phyloP scores from a whole-genome alignment of 345 rosid species.

The Boechera retrofracta region DNA sequence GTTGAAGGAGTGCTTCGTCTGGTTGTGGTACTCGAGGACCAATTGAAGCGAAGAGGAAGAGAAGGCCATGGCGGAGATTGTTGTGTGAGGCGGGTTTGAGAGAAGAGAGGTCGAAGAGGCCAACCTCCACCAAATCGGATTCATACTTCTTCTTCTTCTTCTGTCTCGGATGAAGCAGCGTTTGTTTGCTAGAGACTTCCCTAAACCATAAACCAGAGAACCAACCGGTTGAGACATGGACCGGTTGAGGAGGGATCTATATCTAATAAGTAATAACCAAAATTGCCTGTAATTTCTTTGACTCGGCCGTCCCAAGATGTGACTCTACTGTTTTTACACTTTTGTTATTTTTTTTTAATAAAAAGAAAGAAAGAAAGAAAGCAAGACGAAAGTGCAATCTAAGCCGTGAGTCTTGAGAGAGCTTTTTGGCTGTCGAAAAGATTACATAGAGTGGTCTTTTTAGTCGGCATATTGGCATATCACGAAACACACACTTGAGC shows the following conservation, averaged over 20 bases:
- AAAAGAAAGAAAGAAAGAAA: too few species aligned
- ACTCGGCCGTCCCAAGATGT: too few species aligned
- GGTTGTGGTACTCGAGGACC: constrained; percentile 68
- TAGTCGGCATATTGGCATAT: not conserved
- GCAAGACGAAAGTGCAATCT: not conserved
- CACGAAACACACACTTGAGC: not conserved
- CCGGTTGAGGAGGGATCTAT: too few species aligned
- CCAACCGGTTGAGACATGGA: not conserved
- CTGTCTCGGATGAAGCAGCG: not conserved
- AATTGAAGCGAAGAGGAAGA: constrained; percentile 40
- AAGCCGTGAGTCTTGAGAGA: not conserved
- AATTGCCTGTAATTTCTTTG: too few species aligned
- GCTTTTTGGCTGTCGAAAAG: constrained; percentile 21
- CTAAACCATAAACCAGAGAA: not conserved
- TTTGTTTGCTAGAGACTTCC: not conserved
- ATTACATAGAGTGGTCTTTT: not conserved
- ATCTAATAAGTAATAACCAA: too few species aligned
- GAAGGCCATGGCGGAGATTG: constrained; percentile 47
- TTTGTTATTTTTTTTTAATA: too few species aligned
- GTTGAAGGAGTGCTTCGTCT: constrained; percentile 75
- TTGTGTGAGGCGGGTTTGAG: constrained; percentile 22
- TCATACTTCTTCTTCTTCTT: constrained; percentile 1
- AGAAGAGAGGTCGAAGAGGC: constrained; percentile 31
- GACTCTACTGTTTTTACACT: too few species aligned
- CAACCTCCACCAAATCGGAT: constrained; percentile 34